phyloP scores from a whole-genome alignment of 2,329 filamentous ascomycete genomes.

The Colletotrichum shisoi region DNA sequence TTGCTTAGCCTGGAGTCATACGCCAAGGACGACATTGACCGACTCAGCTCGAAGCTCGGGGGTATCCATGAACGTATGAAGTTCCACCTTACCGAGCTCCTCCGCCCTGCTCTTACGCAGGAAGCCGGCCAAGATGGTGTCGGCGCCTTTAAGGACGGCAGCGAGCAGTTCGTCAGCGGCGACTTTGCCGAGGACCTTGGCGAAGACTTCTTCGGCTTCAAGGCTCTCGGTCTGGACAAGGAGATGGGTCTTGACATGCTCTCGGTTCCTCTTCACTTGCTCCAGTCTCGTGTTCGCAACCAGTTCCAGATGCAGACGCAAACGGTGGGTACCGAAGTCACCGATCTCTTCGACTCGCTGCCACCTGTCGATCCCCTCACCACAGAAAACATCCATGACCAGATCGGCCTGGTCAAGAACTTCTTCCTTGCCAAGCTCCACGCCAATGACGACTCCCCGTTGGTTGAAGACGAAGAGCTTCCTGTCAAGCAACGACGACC shows the following conservation, averaged over 20 bases:
- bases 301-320: slow-evolving; percentile 80
- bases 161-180: slow-evolving; percentile 94
- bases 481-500: slow-evolving; percentile 88
- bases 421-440: slow-evolving; percentile 92
- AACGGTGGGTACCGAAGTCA: slow-evolving; percentile 62
- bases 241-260: slow-evolving; percentile 89
- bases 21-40: slow-evolving; percentile 91
- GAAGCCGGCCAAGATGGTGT: slow-evolving; percentile 84
- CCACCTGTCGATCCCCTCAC: slow-evolving; percentile 79
- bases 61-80: slow-evolving; percentile 96
- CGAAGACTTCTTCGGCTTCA: slow-evolving; percentile 99
- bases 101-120: slow-evolving; percentile 81
- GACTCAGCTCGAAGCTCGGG: slow-evolving; percentile 78
- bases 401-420: slow-evolving; percentile 87
- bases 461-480: slow-evolving; percentile 93
- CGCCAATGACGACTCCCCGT: slow-evolving; percentile 72
- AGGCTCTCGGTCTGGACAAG: slow-evolving; percentile 87
- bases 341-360: slow-evolving; percentile 72
- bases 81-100: slow-evolving; percentile 86
- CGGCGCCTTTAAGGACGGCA: slow-evolving; percentile 92
- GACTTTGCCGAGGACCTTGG: slow-evolving; percentile 98
- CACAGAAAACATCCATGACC: slow-evolving; percentile 75
- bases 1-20: slow-evolving; percentile 83
- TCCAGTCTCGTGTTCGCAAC: slow-evolving; percentile 88
- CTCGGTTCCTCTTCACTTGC: slow-evolving; percentile 89